Base-by-base conservation (phyloP, 2,329 filamentous ascomycete genomes). In the Akanthomyces lecanii region DNA sequence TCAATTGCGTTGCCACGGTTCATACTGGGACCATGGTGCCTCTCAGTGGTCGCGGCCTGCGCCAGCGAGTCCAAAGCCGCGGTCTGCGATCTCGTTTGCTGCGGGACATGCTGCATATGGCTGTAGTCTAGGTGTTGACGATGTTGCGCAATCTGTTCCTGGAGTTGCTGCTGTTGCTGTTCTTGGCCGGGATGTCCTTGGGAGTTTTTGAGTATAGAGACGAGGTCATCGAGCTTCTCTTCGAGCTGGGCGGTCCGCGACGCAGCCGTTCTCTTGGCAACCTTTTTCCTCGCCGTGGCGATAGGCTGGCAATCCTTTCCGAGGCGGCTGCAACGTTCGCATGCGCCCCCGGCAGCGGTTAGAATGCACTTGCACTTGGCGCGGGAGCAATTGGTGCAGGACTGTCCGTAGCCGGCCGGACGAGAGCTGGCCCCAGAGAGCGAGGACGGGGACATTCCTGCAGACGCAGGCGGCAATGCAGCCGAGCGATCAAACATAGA, bases 351-450 rank as follows among this genome's bases (percentile, higher is more conserved):
- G 14, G 67, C 71, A 4, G 67, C 59, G 14, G 73, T 73, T 64
- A 78, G 69, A 61, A 82, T 78, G 69, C 80, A 82, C 67, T 80
- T 79, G 71, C 78, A 81, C 67, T 82, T 82, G 38, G 79, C 77
- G 52, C 74, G 73, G 52, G 78, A 77, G 67, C 79, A 82, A 66
- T 78, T 80, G 42, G 74, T 76, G 65, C 79, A 81, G 1, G 79
- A 79, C 50, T 77, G 71, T 25, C 78, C 78, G 65, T 80, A 81
- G 21, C 74, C 74, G 14, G 75, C 75, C 6, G 75, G 72, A 4
- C 62, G 54, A 12, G 60, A 18, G 36, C 21, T 33, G 50, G 21
- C 36, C 18, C 44, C 33, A 42, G 60, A 50, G 11, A 51, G 3
- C 14, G 42, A 56, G 6, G 60, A 56, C 25, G 52, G 60, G 52